Percentiles rank a stretch among this genome's conserved stretches.
phyloP scores from a whole-genome alignment of 345 rosid genomes.

The Citrus unshiu region DNA sequence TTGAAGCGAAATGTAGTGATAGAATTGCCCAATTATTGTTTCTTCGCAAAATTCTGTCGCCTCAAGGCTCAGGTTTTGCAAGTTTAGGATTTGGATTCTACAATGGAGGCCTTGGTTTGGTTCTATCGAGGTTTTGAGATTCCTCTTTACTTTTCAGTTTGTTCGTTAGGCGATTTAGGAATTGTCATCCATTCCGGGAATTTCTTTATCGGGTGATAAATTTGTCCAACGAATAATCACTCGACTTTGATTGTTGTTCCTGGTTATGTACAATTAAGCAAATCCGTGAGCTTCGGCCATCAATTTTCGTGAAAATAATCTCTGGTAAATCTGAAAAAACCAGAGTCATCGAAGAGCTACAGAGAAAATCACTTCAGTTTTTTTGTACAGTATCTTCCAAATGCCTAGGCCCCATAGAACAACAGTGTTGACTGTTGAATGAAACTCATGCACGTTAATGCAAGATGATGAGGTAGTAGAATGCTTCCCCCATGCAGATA shows the following conservation, averaged over 20 bases:
- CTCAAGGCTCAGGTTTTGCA: constrained; percentile 24
- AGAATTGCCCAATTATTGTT: constrained; percentile 42
- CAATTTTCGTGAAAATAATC: background rate
- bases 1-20: constrained; percentile 51
- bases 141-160: background rate
- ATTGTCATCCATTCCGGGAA: background rate
- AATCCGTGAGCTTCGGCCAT: background rate
- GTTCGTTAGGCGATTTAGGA: background rate
- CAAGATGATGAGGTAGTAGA: background rate
- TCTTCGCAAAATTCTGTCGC: constrained; percentile 36
- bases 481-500: background rate
- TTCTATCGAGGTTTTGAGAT: constrained; percentile 35
- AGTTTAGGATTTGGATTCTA: constrained; percentile 39
- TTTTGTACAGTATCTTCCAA: no score
- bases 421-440: no score
- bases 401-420: no score
- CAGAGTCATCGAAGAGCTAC: no score
- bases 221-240: background rate
- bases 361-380: no score
- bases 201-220: background rate
- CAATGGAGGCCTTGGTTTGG: constrained; percentile 39
- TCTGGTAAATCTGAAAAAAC: no score
- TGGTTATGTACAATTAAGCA: no score
- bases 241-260: no score
- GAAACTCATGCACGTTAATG: no score